Evolutionary conservation across 2,329 filamentous ascomycete species (phyloP).

Genomic region (Aspergillus glaucus): DNA sequence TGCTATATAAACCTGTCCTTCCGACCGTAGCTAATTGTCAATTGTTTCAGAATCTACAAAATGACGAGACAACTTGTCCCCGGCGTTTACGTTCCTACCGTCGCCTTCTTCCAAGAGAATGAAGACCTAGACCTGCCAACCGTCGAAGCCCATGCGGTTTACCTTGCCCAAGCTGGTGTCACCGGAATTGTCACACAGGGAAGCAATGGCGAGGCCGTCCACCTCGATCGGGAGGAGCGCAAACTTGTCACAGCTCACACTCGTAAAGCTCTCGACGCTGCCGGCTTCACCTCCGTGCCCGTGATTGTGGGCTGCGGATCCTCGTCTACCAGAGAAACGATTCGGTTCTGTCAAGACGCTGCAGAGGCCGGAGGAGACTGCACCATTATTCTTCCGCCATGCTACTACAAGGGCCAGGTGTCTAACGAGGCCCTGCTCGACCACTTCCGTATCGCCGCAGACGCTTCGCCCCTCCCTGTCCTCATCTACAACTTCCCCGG

Average conservation of each 20-base stretch:
- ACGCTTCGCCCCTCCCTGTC: slow-evolving; percentile 55
- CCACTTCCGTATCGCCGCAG: slow-evolving; percentile 62
- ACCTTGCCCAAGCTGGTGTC: slow-evolving; percentile 66
- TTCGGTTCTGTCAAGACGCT: slow-evolving; percentile 64
- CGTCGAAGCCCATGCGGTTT: slow-evolving; percentile 55
- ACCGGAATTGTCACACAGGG: slow-evolving; percentile 71
- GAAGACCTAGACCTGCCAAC: slow-evolving; percentile 62
- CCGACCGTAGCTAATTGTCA: slow-evolving; percentile 8
- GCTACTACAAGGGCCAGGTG: slow-evolving; percentile 67
- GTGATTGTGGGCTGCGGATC: slow-evolving; percentile 71
- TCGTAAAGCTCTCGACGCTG: slow-evolving; percentile 60
- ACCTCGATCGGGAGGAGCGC: slow-evolving; percentile 65
- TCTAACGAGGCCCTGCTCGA: slow-evolving; percentile 52
- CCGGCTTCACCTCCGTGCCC: slow-evolving; percentile 60
- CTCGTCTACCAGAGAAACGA: slow-evolving; percentile 66
- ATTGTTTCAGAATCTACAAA: neutral
- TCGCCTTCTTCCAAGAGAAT: slow-evolving; percentile 63
- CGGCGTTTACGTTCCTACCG: slow-evolving; percentile 66
- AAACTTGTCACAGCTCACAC: slow-evolving; percentile 63
- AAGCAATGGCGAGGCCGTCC: slow-evolving; percentile 77
- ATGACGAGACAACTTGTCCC: slow-evolving; percentile 26
- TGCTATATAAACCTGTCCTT: neutral
- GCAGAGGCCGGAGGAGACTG: slow-evolving; percentile 65
- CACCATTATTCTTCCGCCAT: slow-evolving; percentile 67
- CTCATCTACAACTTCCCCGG: slow-evolving; percentile 69